phyloP scores from a whole-genome alignment of 352 stramenopile species.

The Phytophthora citrophthora region DNA sequence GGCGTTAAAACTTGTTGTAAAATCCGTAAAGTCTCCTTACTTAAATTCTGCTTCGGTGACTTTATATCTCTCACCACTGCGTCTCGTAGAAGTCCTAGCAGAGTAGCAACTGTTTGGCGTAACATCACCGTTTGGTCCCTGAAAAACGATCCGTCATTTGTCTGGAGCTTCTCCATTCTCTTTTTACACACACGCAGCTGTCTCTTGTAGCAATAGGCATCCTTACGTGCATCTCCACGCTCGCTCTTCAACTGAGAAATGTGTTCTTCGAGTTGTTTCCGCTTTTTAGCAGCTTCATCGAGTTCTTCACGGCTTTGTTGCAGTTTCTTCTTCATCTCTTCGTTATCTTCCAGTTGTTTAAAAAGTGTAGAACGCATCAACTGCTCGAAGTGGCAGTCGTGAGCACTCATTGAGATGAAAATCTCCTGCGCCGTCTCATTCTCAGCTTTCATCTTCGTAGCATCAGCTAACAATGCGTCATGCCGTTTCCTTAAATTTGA shows the following conservation, averaged over 20 bases:
- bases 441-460: slow-evolving; percentile 61
- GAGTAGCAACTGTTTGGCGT: slow-evolving; percentile 41
- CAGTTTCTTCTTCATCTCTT: slow-evolving; percentile 33
- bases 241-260: slow-evolving; percentile 59
- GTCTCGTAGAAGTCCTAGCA: slow-evolving; percentile 55
- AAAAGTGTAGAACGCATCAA: slow-evolving; percentile 55
- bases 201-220: slow-evolving; percentile 61
- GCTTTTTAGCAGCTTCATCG: slow-evolving; percentile 35
- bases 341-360: slow-evolving; percentile 49
- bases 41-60: slow-evolving; percentile 59
- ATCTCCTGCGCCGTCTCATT: slow-evolving; percentile 66
- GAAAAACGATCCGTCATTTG: slow-evolving; percentile 53
- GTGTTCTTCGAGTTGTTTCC: slow-evolving; percentile 42
- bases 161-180: slow-evolving; percentile 37
- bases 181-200: slow-evolving; percentile 62
- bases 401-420: slow-evolving; percentile 61
- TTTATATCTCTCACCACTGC: slow-evolving; percentile 63
- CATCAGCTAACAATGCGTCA: slow-evolving; percentile 62
- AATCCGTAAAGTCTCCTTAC: slow-evolving; percentile 56
- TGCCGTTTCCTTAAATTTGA: slow-evolving; percentile 70
- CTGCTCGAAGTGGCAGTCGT: slow-evolving; percentile 64
- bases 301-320: slow-evolving; percentile 36
- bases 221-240: slow-evolving; percentile 58
- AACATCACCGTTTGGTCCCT: slow-evolving; percentile 46
- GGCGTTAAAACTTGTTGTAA: slow-evolving; percentile 32